Conservation (phyloP, 2,329 filamentous ascomycete species). For the Colletotrichum salicis region DNA sequence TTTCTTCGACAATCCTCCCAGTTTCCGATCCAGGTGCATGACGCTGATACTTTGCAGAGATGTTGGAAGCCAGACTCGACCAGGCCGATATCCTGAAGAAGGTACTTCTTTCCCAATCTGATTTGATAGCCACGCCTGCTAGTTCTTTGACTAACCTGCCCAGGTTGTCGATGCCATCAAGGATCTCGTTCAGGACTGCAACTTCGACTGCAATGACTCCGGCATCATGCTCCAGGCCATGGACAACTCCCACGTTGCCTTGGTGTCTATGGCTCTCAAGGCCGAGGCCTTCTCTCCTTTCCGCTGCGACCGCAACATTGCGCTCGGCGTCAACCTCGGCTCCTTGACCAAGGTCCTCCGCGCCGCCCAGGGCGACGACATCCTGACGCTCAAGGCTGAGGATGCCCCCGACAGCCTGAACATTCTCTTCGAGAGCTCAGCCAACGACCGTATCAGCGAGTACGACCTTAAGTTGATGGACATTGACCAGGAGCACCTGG, state of each 20-base stretch:
- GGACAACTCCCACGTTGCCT: slow-evolving; percentile 99
- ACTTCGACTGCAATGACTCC: slow-evolving; percentile 99
- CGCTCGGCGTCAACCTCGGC: slow-evolving; percentile 94
- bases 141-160: slow-evolving; percentile 25
- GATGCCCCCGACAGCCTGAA: slow-evolving; percentile 96
- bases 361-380: slow-evolving; percentile 92
- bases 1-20: no score
- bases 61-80: slow-evolving; percentile 98
- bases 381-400: slow-evolving; percentile 96
- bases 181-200: slow-evolving; percentile 99
- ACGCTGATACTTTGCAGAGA: slow-evolving; percentile 57
- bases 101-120: slow-evolving; percentile 60
- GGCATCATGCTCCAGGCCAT: slow-evolving; percentile 98
- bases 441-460: slow-evolving; percentile 92
- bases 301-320: slow-evolving; percentile 98
- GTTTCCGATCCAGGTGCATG: neutral
- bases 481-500: slow-evolving; percentile 99
- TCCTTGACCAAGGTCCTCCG: slow-evolving; percentile 98
- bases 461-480: slow-evolving; percentile 99
- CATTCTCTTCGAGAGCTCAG: slow-evolving; percentile 90
- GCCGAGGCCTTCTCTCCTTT: slow-evolving; percentile 93
- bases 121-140: slow-evolving; percentile 1
- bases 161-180: slow-evolving; percentile 99
- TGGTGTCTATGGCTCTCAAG: slow-evolving; percentile 99
- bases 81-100: slow-evolving; percentile 96